Percentiles rank a stretch among this genome's conserved stretches.
Conservation (phyloP, 2,329 filamentous ascomycete species). For the Ophiocordyceps australis region DNA sequence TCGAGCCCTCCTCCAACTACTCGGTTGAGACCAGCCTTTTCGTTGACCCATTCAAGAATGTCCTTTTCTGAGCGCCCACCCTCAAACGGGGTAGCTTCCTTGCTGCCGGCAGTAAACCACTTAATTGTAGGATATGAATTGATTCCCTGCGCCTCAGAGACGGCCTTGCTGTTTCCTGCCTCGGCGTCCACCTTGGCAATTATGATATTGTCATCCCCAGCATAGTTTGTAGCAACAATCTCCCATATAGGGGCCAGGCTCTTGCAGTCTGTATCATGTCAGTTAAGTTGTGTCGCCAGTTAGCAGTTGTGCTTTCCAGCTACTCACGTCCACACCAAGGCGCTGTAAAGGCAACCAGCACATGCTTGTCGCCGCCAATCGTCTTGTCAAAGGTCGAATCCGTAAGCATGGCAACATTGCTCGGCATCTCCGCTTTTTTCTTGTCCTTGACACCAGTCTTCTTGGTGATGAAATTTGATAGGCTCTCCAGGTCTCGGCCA, state of each 20-base stretch:
- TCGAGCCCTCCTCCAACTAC: conserved; percentile 65
- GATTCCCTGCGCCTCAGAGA: conserved; percentile 59
- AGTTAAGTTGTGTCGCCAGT: background rate
- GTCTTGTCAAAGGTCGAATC: conserved; percentile 61
- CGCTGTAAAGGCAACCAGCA: conserved; percentile 90
- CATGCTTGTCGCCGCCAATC: conserved; percentile 73
- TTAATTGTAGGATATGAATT: conserved; percentile 92
- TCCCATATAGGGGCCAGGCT: conserved; percentile 82
- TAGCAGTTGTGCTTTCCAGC: background rate
- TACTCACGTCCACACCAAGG: conserved; percentile 95
- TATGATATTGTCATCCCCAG: conserved; percentile 57
- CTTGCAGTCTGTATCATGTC: conserved; percentile 65
- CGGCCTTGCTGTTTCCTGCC: conserved; percentile 64
- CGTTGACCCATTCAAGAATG: conserved; percentile 69
- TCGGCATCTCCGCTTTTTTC: conserved; percentile 55
- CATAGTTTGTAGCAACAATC: conserved; percentile 65
- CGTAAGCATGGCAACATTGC: conserved; percentile 61
- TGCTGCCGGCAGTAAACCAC: conserved; percentile 81
- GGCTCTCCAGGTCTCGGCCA: conserved; percentile 72
- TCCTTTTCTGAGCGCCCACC: conserved; percentile 61
- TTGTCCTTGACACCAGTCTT: conserved; percentile 76
- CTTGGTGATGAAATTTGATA: conserved; percentile 63
- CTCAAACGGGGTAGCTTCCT: conserved; percentile 50
- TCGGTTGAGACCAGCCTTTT: conserved; percentile 76
- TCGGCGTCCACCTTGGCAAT: conserved; percentile 96